A percentile compares a stretch with the other conserved stretches of the same genome.
phyloP scores from a whole-genome alignment of 202 grass and related monocot genomes.

The Eragrostis tef region DNA sequence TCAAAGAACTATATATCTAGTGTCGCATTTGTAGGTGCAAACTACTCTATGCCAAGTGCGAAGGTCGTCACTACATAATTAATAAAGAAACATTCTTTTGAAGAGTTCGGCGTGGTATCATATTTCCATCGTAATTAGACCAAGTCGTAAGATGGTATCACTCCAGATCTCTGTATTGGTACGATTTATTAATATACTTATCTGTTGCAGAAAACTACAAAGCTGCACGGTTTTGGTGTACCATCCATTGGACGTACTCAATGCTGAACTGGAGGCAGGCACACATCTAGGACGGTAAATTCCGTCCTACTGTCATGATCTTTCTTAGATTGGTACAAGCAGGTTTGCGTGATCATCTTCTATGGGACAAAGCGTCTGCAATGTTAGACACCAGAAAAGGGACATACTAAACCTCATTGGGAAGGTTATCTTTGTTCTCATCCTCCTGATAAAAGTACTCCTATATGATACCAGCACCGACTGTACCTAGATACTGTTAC shows the following conservation, averaged over 20 bases:
- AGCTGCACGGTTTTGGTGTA: conserved; percentile 7
- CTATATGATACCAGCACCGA: not conserved
- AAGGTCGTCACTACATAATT: not conserved
- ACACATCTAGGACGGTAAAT: conserved; percentile 19
- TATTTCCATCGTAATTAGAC: not conserved
- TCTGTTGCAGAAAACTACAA: not conserved
- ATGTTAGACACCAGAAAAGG: not conserved
- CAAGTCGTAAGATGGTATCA: not conserved
- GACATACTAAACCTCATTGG: not conserved
- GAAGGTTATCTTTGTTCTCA: not conserved
- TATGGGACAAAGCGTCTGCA: not conserved
- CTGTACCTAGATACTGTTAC: not conserved
- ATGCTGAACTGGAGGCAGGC: conserved; percentile 24
- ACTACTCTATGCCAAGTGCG: conserved; percentile 14
- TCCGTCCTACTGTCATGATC: conserved; percentile 9
- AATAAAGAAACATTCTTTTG: conserved; percentile 15
- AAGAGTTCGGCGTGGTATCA: conserved; percentile 7
- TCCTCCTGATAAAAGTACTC: not conserved
- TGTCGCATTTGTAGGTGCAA: conserved; percentile 16
- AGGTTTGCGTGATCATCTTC: not conserved
- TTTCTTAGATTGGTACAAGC: conserved; percentile 24
- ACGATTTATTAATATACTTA: conserved; percentile 14
- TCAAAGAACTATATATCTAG: conserved; percentile 32
- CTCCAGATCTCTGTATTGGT: not conserved
- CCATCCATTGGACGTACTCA: not conserved